Evolutionary conservation across 2,329 filamentous ascomycete genomes (phyloP), one percentile per base, ranked within the genome.

Genomic region (Exophiala viscosa): DNA sequence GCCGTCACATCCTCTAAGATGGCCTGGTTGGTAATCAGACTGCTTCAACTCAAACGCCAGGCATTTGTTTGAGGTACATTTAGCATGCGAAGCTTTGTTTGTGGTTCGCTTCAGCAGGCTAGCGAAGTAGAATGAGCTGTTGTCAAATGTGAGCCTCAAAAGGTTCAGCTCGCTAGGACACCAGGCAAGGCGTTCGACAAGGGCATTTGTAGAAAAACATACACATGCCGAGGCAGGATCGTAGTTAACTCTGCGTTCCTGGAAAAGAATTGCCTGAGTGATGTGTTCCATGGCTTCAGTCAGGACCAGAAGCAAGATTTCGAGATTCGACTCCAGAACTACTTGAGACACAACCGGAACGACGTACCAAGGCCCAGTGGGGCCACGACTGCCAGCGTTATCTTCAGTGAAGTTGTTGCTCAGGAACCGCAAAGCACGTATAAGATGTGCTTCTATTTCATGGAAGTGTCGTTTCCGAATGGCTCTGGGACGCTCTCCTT

Each of bases 401-500:
- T 36, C 20, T 2, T 31, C 14, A 9, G 48, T 50, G 20, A 50
- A 50, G 18, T 50, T 50, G 32, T 50, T 50, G 2, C 40, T 45
- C 10, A 50, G 48, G 14, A 50, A 50, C 31, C 41, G 41, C 13
- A 45, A 33, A 5, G 48, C 48, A 14, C 48, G 48, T 28, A 52
- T 47, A 13, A 41, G 4, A 23, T 52, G 49, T 23, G 10, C 15
- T 17, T 52, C 43, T 7, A 52, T 7, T 11, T 17, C 43, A 34
- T 32, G 49, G 14, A 40, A 52, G 36, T 48, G 34, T 32, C 20
- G 33, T 35, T 23, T 47, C 3, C 49, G 49, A 11, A 31, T 32
- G 18, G 43, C 10, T 20, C 41, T 48, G 5, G 34, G 18, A 33
- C 28, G 15, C 3, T 28, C 35, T 11, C 13, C 44, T 14, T 47